Conservation (phyloP, 257 asterid species). For the Solanum acaule region DNA sequence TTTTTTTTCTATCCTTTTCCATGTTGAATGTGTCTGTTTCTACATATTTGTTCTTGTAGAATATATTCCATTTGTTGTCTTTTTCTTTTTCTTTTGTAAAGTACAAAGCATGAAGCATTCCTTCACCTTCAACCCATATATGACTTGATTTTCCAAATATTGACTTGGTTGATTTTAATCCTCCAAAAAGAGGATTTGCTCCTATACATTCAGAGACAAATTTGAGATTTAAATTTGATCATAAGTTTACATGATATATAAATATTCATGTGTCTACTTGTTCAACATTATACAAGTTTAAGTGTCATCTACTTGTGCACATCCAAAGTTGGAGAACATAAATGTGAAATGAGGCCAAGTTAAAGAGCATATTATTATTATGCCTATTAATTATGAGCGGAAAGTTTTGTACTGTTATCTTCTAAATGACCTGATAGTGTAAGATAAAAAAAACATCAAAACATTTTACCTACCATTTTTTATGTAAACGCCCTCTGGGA, state of each 20-base stretch:
- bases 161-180: constrained; percentile 24
- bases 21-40: constrained; percentile 17
- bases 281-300: no score
- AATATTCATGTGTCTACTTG: no score
- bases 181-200: constrained; percentile 36
- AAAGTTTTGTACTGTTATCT: neutral
- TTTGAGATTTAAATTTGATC: neutral
- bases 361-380: no score
- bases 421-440: neutral
- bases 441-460: neutral
- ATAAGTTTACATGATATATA: neutral
- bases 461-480: constrained; percentile 30
- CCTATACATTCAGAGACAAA: constrained; percentile 6
- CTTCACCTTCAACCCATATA: constrained; percentile 45
- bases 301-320: no score
- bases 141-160: constrained; percentile 29
- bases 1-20: constrained; percentile 10
- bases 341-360: no score
- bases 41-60: constrained; percentile 28
- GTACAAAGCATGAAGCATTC: constrained; percentile 42
- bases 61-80: constrained; percentile 1
- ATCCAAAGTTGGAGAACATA: accelerated
- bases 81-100: constrained; percentile 1
- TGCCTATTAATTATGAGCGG: neutral
- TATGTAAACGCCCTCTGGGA: constrained; percentile 52